Evolutionary conservation across 176 grass and related monocot genomes (phyloP).

Genomic region (Juncus inflexus): DNA sequence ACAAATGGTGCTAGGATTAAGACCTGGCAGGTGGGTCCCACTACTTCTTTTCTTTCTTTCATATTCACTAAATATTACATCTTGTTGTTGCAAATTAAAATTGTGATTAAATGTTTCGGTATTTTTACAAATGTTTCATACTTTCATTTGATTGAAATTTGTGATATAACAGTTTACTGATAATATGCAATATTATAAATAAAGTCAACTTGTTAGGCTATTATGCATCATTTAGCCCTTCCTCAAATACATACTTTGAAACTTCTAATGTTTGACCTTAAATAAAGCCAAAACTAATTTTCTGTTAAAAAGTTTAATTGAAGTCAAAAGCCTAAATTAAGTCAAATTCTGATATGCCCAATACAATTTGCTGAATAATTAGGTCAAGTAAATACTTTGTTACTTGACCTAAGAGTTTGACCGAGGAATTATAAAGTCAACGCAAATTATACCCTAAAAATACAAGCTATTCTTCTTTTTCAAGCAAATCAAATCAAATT

Average conservation of each 20-base stretch:
- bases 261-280: too few relatives aligned
- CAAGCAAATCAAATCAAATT: neutral
- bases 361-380: slow-evolving; percentile 8
- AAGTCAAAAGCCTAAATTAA: neutral
- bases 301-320: neutral
- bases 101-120: neutral
- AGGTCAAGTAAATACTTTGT: neutral
- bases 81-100: neutral
- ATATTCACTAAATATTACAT: neutral
- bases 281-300: neutral
- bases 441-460: neutral
- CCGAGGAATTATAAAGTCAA: slow-evolving; percentile 1
- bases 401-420: neutral
- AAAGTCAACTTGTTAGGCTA: neutral
- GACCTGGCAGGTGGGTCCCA: slow-evolving; percentile 42
- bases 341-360: neutral
- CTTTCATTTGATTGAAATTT: too few relatives aligned
- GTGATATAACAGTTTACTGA: too few relatives aligned
- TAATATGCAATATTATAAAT: too few relatives aligned
- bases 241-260: neutral
- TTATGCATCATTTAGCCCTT: neutral
- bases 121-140: too few relatives aligned
- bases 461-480: neutral
- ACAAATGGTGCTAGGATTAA: slow-evolving; percentile 61
- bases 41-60: neutral